Evolutionary conservation across 176 grass and related monocot genomes (phyloP).

Genomic region (Oryza rufipogon): DNA sequence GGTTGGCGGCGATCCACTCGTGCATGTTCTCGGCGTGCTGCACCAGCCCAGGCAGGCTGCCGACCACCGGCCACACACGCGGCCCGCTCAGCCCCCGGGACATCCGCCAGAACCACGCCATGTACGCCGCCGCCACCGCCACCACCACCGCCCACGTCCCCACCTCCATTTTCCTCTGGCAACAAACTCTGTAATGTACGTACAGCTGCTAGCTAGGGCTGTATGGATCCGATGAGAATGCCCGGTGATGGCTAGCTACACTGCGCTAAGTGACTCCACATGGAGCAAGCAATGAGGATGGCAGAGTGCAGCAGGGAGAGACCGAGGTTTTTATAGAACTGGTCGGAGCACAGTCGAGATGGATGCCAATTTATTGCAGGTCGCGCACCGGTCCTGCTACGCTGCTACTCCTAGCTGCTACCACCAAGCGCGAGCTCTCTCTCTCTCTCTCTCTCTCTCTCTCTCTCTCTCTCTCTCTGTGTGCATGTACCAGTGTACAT

Average conservation of each 20-base stretch:
- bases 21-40: slow-evolving; percentile 91
- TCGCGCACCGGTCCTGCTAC: slow-evolving; percentile 17
- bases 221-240: slow-evolving; percentile 24
- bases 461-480: no score
- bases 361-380: slow-evolving; percentile 54
- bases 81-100: slow-evolving; percentile 65
- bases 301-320: slow-evolving; percentile 31
- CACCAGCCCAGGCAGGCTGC: slow-evolving; percentile 89
- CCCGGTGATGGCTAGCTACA: slow-evolving; percentile 1
- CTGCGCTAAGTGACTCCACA: slow-evolving; percentile 47
- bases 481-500: background rate
- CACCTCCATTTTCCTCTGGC: slow-evolving; percentile 54
- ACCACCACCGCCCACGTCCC: slow-evolving; percentile 52
- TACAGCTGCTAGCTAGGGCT: background rate
- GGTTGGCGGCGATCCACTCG: slow-evolving; percentile 90
- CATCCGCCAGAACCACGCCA: slow-evolving; percentile 91
- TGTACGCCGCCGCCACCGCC: slow-evolving; percentile 57
- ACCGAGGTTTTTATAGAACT: slow-evolving; percentile 52
- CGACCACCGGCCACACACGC: slow-evolving; percentile 88
- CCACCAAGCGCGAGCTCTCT: background rate
- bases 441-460: no score
- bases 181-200: background rate
- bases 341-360: slow-evolving; percentile 48
- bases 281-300: slow-evolving; percentile 49
- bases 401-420: background rate